Conservation (phyloP, 1,139 yeast species). For the Cylindricascospora bacillispora region DNA sequence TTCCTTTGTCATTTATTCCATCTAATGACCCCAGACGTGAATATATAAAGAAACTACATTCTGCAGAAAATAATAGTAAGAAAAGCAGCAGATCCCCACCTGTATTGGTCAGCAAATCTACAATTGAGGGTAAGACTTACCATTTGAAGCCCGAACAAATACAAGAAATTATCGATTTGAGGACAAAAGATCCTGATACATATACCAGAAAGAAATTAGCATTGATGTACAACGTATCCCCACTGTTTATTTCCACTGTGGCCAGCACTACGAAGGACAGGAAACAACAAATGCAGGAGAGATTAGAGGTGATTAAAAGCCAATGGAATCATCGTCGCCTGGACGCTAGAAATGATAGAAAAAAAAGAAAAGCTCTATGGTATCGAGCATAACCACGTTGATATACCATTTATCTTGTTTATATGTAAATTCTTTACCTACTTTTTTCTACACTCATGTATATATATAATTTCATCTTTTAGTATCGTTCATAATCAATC, state of each 20-base stretch:
- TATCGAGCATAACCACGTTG: constrained; percentile 37
- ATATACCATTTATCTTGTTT: no score
- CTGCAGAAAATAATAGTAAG: constrained; percentile 8
- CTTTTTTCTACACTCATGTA: no score
- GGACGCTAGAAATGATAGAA: constrained; percentile 40
- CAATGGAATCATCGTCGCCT: constrained; percentile 38
- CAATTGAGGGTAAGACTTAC: constrained; percentile 35
- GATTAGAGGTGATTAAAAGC: constrained; percentile 32
- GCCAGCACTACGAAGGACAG: constrained; percentile 33
- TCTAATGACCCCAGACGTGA: constrained; percentile 19
- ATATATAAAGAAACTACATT: constrained; percentile 2
- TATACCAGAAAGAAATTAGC: constrained; percentile 65
- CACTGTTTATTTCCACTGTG: constrained; percentile 41
- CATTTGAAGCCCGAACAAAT: constrained; percentile 51
- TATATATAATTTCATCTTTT: no score
- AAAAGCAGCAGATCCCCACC: constrained; percentile 18
- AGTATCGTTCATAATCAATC: no score
- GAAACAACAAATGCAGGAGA: constrained; percentile 31
- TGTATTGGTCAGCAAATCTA: constrained; percentile 12
- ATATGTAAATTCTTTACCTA: no score
- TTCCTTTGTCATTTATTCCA: constrained; percentile 24
- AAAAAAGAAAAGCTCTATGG: constrained; percentile 49
- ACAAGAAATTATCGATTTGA: constrained; percentile 45
- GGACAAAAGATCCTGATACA: constrained; percentile 46
- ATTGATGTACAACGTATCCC: constrained; percentile 45